Evolutionary conservation across 116 monocot species (phyloP).

Genomic region (Cymodocea nodosa): DNA sequence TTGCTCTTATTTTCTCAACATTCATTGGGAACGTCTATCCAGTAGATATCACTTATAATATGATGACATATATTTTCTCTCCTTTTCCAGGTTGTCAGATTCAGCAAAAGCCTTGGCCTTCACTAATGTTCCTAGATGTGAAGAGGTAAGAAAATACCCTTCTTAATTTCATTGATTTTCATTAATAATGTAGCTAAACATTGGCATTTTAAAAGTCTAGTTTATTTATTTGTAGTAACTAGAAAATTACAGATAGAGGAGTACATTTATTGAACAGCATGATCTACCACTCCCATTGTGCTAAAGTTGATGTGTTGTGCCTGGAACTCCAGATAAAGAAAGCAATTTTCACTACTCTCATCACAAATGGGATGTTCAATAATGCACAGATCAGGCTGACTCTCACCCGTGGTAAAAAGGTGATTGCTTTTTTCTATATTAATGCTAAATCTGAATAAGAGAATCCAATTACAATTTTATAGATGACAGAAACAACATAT

Average conservation of each 20-base stretch:
- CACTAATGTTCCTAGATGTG: constrained; percentile 55
- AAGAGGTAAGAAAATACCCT: constrained; percentile 18
- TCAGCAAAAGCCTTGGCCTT: constrained; percentile 96
- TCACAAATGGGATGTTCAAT: constrained; percentile 82
- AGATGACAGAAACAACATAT: background rate
- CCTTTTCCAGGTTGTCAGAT: constrained; percentile 53
- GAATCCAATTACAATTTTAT: background rate
- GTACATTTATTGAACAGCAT: background rate
- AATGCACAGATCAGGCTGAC: constrained; percentile 93
- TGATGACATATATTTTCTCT: background rate
- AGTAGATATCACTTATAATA: too few species aligned
- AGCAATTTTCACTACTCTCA: constrained; percentile 87
- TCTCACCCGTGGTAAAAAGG: constrained; percentile 97
- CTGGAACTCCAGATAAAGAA: constrained; percentile 50
- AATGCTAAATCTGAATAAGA: background rate
- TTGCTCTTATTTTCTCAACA: too few species aligned
- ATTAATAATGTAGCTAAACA: constrained; percentile 2
- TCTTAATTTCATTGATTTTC: background rate
- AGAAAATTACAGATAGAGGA: too few species aligned
- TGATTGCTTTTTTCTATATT: constrained; percentile 3
- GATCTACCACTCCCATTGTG: background rate
- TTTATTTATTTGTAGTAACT: too few species aligned
- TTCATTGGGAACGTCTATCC: too few species aligned
- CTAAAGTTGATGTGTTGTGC: background rate
- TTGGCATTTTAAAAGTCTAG: background rate